Base-by-base conservation (phyloP, 306 rosid genomes). In the Hippophae gyantsensis region DNA sequence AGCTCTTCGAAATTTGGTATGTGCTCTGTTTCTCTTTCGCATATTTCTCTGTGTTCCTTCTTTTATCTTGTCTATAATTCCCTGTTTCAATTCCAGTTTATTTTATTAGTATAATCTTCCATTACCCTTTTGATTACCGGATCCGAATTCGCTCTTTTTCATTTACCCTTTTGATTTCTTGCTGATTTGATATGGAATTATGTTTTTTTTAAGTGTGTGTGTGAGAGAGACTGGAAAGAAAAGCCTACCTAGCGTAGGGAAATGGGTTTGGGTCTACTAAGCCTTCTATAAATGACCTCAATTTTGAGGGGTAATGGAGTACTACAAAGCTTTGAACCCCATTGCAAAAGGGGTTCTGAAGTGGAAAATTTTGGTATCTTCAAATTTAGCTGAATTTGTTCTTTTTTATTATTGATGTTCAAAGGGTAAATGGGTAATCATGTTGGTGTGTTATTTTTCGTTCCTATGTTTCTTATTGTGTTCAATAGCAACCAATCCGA, bases 71-170 rank as follows among this genome's bases (percentile, higher is more conserved):
- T n/a, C 10, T 13, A n/a, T 45, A 13, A 13, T 47, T n/a, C 13
- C 54, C 52, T 41, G 59, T 9, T 10, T 43, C 69, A 11, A n/a
- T 54, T 38, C 54, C 64, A 68, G 51, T 73, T 58, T 26, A 62
- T 58, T 58, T 14, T 26, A 32, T 56, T 27, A 50, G 56, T 63
- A 53, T 48, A 51, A 57, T 50, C 52, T 52, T 42, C 10, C 46
- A 51, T 50, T 14, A 8, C n/a, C 59, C 48, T 55, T 49, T 4
- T 52, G n/a, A 7, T 5, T 56, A 43, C 43, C 64, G 70, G 81
- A 81, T 82, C 85, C 54, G 43, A 14, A 51, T 49, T 53, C 13
- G 14, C 6, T 43, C 32, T n/a, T 25, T 11, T 18, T 51, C 5
- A 11, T 44, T 52, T 14, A 8, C n/a, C 59, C 48, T 55, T 49